Evolutionary conservation across 257 asterid genomes (phyloP), one percentile per base, ranked within the genome.

Genomic region (Solanum chmielewskii): DNA sequence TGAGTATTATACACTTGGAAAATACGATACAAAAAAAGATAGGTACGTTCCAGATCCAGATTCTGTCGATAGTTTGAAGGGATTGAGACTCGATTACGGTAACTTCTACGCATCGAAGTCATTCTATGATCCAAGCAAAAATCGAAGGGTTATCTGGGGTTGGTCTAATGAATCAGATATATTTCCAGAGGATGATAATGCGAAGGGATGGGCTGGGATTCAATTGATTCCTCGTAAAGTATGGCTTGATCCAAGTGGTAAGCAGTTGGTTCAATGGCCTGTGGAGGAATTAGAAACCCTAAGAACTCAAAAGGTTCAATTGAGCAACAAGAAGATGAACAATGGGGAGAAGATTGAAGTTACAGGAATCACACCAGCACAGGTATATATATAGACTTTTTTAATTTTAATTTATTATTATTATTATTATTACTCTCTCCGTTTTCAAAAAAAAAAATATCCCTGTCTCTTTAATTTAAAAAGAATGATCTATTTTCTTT

Each of bases 191-290:
- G 91, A 89, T 39, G 93, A 90, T 66, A 88, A 74, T 1, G 16
- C 59, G 3, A 93, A 92, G 60, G 95, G 93, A 3, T 93, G 95
- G 95, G 93, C 93, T 11, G 94, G 94, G 44, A 85, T 93, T 81
- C 94, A 90, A 86, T 87, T 90, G 87, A 90, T 92, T 45, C 96
- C 95, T 1, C 92, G 94, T 1, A 87, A 87, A 14, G 11, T 92
- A 25, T 80, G 89, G 87, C 90, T 93, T 6, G 93, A 93, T 23
- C 90, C 91, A 3, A 91, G 29, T 42, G 93, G 95, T 6, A 91
- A 88, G 83, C 95, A 93, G 83, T 56, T 93, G 89, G 7, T 90
- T 37, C 95, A 90, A 23, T 92, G 93, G 94, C 96, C 96, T 13
- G 37, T 93, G 44, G 88, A 90, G 59, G 96, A 93, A 82, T 41